phyloP scores from a whole-genome alignment of 2,329 filamentous ascomycete genomes.

The Fusarium veterinarium region DNA sequence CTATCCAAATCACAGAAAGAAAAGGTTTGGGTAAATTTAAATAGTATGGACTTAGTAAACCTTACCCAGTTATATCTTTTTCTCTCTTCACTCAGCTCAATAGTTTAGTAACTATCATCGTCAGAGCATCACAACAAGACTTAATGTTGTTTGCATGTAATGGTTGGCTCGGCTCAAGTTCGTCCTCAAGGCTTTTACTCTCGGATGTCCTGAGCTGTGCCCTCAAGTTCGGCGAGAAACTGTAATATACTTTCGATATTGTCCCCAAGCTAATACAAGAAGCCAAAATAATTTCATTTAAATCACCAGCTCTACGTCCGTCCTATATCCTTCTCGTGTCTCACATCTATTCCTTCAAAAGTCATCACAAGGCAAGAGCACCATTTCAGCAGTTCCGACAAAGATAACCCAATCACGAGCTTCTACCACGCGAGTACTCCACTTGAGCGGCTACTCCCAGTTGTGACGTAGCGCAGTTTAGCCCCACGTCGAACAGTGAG shows the following conservation, averaged over 20 bases:
- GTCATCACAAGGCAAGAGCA: neutral
- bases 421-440: neutral
- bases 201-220: neutral
- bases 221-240: neutral
- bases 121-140: neutral
- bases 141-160: neutral
- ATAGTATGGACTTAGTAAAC: neutral
- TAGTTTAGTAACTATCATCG: neutral
- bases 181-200: neutral
- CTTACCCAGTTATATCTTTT: too few species aligned
- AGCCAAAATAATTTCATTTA: too few species aligned
- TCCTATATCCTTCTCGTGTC: neutral
- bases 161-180: neutral
- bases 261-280: neutral
- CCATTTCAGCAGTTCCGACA: neutral
- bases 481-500: neutral
- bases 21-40: neutral
- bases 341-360: neutral
- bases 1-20: neutral
- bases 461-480: slow-evolving; percentile 11
- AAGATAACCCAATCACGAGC: slow-evolving; percentile 1
- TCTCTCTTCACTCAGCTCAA: too few species aligned
- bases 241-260: neutral
- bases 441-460: neutral
- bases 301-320: neutral